Evolutionary conservation across 352 stramenopile species (phyloP), one percentile per base, ranked within the genome.

Genomic region (Aphanomyces cochlioides): DNA sequence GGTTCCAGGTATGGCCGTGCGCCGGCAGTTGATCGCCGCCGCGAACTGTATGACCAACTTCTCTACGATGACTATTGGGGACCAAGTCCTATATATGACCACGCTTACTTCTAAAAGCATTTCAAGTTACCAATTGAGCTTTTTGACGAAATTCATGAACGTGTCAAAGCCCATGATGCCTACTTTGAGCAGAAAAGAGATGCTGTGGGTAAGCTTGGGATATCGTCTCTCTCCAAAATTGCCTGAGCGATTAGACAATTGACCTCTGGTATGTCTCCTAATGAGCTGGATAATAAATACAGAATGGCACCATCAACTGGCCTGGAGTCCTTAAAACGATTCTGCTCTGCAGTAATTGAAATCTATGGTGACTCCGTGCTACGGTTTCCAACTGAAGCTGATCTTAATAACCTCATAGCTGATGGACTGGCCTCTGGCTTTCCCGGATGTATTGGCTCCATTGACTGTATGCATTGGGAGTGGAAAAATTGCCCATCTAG

Each of bases 401-500:
- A 67, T 28, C 19, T 69, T 2, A 36, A 28, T 19, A 15, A 28
- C 1, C 47, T 66, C 43, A 7, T 69, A 12, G 34, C 47, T 1
- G 37, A 67, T 7, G 54, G 36, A 17, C 36, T 17, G 38, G 6
- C 8, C 10, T 19, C 37, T 6, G 65, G 65, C 43, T 71, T 71
- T 71, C 65, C 65, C n/a, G 65, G 65, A 15, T 59, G 47, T 21
- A 17, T 71, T 8, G 65, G 65, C 28, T 61, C 38, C 40, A 40
- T 69, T 1, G 65, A 71, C 65, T 66, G 65, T 41, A 71, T 71
- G 65, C 65, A 71, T 5, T 71, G 65, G 65, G 12, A 68, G 48
- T 71, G 65, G 65, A 71, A 71, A 36, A 71, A 71, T 41, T 71
- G 65, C 34, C 65, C 65, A n/a, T 15, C 6, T 13, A 34, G 45